Base-by-base conservation (phyloP, 495 filamentous ascomycete species). In the Tuber umbilicatum region DNA sequence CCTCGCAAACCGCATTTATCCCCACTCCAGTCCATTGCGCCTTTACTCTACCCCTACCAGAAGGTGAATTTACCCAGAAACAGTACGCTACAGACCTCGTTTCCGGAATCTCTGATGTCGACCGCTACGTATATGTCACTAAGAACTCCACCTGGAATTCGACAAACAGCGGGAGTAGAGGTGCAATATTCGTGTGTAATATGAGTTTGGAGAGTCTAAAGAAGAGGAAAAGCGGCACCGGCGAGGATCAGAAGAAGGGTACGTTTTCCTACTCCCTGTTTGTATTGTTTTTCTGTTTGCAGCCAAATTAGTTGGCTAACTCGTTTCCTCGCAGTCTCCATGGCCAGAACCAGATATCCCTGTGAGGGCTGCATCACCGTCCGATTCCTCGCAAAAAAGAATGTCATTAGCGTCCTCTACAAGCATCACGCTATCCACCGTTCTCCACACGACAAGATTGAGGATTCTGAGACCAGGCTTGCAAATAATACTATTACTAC, bases 121-220 rank as follows among this genome's bases (percentile, higher is more conserved):
- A 78, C 41, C n/a, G 38, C 35, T 70, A 73, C 17, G 37, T 42
- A 10, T 78, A 76, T 75, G 42, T 42, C 38, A 27, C 77, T 14
- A 69, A 71, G 14, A 75, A 78, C 42, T 74, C 70, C n/a, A 71
- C 76, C 23, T 78, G 76, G 76, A 69, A 39, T 17, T 27, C 55
- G 27, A 38, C 27, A 21, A 75, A 77, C 19, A 60, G 35, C 0
- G 68, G 70, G 16, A 55, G 23, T 0, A 68, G 39, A 19, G 75
- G 76, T 10, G 76, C 76, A 7, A 64, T 70, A 7, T 78, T 75
- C 75, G 75, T 78, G 0, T 78, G 76, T n/a, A 78, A 71, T 17
- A 42, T 78, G 23, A 78, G 71, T 40, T 69, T 77, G 19, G 75
- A 78, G 16, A 69, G 75, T 37, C 41, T 40, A 14, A 40, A 73